Evolutionary conservation across 331 rosid genomes (phyloP), one percentile per base, ranked within the genome.

Genomic region (Phaseolus coccineus): DNA sequence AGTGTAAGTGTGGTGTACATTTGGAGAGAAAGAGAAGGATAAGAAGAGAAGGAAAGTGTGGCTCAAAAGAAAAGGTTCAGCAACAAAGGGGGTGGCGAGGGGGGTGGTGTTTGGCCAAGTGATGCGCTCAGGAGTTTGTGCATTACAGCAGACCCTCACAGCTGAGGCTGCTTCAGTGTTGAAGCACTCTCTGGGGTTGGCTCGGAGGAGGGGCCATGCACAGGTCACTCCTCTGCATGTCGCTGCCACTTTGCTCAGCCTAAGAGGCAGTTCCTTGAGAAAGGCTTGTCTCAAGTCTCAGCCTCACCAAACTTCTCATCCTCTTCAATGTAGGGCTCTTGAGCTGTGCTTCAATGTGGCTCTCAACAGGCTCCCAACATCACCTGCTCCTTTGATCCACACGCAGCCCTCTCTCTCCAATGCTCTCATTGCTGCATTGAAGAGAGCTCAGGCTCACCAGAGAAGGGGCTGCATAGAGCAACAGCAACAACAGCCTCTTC

Each of bases 71-170:
- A 73, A 65, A 44, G 22, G 69, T 22, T 69, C 14, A 4, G 5
- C 3, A 65, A 66, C 50, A 44, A 67, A 61, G 58, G 81, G 91
- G 93, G 83, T 87, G 84, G 71, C 14, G 3, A 30, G 86, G 88
- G 91, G 87, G 76, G 56, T 88, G 89, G 88, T 83, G 57, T 81
- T 69, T 71, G 24, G 57, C 9, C 89, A 83, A 89, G 98, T 90
- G 85, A 93, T 93, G 98, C 98, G 97, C 86, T 87, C 98, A 90
- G 96, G 90, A 88, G 90, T 71, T 77, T 85, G 93, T 77, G 87
- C 90, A 28, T 89, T 84, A 68, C 97, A 88, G 92, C 98, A 93
- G 93, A 91, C 97, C 92, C 98, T 93, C 89, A 90, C 98, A 75
- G 87, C 94, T 76, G 98, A 93, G 97, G 97, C 98, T 90, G 98